phyloP scores from a whole-genome alignment of 441 rosid genomes.

The Geranium incanum region DNA sequence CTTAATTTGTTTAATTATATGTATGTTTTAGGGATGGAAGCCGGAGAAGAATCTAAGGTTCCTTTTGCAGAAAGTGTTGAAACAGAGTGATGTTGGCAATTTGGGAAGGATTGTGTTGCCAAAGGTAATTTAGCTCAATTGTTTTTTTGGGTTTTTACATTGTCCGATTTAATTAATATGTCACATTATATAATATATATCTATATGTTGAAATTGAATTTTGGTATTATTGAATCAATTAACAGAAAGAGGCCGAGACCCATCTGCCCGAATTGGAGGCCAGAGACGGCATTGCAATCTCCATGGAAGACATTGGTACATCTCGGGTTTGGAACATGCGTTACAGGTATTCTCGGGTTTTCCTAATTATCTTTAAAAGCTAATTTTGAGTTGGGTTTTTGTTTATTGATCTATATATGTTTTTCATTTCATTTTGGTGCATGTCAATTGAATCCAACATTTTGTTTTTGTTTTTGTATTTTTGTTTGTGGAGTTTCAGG shows the following conservation, averaged over 20 bases:
- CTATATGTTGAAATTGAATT: neutral
- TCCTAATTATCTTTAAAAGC: neutral
- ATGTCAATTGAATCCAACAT: neutral
- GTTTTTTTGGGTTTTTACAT: too few species aligned
- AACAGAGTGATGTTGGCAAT: conserved; percentile 95
- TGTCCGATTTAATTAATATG: too few species aligned
- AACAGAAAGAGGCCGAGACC: conserved; percentile 90
- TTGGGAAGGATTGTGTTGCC: conserved; percentile 93
- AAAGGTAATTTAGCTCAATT: conserved; percentile 12
- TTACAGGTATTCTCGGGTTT: conserved; percentile 48
- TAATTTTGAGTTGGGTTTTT: neutral
- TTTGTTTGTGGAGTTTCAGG: conserved; percentile 47
- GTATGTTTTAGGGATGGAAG: conserved; percentile 45
- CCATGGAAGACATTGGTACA: conserved; percentile 97
- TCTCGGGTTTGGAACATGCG: conserved; percentile 98
- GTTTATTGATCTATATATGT: conserved; percentile 21
- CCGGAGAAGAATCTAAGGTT: conserved; percentile 84
- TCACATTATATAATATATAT: too few species aligned
- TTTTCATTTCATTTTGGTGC: neutral
- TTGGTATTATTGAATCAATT: neutral
- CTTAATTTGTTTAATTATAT: neutral
- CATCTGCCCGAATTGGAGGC: conserved; percentile 91
- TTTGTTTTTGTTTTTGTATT: neutral
- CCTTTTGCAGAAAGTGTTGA: conserved; percentile 86
- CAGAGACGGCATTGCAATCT: conserved; percentile 83